phyloP scores from a whole-genome alignment of 2,329 filamentous ascomycete species.

The Myriosclerotinia duriaeana region DNA sequence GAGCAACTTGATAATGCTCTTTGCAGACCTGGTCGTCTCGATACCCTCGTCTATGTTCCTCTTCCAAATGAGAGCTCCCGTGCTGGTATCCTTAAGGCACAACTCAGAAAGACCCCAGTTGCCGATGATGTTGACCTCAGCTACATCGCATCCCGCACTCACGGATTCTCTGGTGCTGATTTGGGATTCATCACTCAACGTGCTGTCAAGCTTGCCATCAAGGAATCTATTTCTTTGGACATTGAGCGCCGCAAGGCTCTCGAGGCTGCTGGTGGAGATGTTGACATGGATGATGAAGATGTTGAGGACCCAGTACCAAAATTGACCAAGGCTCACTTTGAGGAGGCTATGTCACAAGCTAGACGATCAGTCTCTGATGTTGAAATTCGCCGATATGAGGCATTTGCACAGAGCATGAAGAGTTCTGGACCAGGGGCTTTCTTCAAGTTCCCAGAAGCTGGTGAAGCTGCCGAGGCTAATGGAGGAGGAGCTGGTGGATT shows the following conservation, averaged over 20 bases:
- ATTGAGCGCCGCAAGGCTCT: slow-evolving; percentile 89
- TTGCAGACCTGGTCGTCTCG: slow-evolving; percentile 96
- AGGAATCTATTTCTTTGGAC: slow-evolving; percentile 85
- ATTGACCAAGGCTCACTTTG: slow-evolving; percentile 94
- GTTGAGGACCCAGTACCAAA: slow-evolving; percentile 91
- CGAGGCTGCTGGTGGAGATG: slow-evolving; percentile 78
- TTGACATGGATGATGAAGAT: slow-evolving; percentile 79
- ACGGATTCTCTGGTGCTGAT: slow-evolving; percentile 99
- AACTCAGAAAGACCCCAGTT: slow-evolving; percentile 97
- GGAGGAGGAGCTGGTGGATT: slow-evolving; percentile 59
- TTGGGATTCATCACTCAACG: slow-evolving; percentile 98
- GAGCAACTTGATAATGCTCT: slow-evolving; percentile 98
- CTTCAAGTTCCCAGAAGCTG: slow-evolving; percentile 87
- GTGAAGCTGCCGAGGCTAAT: slow-evolving; percentile 56
- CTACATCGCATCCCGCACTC: slow-evolving; percentile 94
- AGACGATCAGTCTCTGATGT: slow-evolving; percentile 93
- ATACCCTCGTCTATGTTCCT: slow-evolving; percentile 97
- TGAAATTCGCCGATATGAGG: slow-evolving; percentile 97
- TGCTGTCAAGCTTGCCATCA: slow-evolving; percentile 98
- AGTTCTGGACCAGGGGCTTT: slow-evolving; percentile 91
- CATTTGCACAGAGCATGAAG: slow-evolving; percentile 99
- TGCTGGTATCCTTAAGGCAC: slow-evolving; percentile 85
- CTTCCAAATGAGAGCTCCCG: slow-evolving; percentile 90
- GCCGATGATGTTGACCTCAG: slow-evolving; percentile 81
- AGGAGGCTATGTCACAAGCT: slow-evolving; percentile 96